These are phyloP conservation scores for Lasiodiplodia citricola DNA, from an alignment of 2,329 filamentous ascomycete species.

Conservation along the genomic window DNA sequence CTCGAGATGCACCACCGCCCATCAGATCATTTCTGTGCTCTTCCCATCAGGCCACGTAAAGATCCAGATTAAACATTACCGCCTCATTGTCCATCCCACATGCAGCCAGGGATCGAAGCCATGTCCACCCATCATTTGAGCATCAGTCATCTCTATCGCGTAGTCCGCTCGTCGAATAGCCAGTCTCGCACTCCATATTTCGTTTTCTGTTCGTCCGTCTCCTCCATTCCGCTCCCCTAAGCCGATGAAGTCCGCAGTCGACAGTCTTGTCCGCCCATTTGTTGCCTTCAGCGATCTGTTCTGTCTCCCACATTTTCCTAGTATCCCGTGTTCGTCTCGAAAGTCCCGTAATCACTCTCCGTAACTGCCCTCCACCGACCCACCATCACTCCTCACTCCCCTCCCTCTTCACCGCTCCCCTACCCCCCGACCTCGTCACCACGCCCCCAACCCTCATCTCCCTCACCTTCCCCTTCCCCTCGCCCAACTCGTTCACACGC, in stretches of 20 bases:
- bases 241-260: conserved; percentile 75
- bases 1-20: no score
- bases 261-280: conserved; percentile 68
- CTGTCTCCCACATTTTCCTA: conserved; percentile 71
- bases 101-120: neutral
- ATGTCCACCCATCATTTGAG: neutral
- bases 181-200: neutral
- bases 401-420: neutral
- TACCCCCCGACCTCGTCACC: neutral
- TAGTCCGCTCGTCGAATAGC: neutral
- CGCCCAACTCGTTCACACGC: neutral
- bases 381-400: no score
- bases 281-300: conserved; percentile 68
- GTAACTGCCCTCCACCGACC: no score
- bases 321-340: conserved; percentile 52
- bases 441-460: neutral
- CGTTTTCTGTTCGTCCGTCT: neutral
- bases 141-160: neutral
- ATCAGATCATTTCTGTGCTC: neutral
- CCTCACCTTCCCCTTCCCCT: neutral
- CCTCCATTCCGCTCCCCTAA: no score
- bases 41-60: neutral
- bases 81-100: neutral
- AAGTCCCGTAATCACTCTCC: no score
- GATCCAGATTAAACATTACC: neutral